phyloP scores from a whole-genome alignment of 2,329 filamentous ascomycete genomes.

The Claviceps monticola region DNA sequence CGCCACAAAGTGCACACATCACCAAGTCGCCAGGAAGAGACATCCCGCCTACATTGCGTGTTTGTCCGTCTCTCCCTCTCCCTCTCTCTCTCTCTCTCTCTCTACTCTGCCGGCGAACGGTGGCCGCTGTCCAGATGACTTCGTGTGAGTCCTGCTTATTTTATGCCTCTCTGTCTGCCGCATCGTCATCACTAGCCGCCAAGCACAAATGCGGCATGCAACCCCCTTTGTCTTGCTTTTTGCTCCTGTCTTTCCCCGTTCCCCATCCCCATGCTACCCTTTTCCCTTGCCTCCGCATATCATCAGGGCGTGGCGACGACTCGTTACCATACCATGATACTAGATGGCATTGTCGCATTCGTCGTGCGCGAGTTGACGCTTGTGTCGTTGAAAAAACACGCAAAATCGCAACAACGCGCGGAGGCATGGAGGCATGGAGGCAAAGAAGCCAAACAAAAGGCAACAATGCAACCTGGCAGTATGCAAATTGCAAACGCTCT shows the following conservation, averaged over 20 bases:
- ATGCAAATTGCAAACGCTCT: too few relatives aligned
- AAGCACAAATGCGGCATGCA: background rate
- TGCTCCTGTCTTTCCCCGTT: background rate
- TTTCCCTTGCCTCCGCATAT: background rate
- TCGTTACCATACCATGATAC: background rate
- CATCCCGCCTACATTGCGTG: background rate
- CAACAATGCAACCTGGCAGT: too few relatives aligned
- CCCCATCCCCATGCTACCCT: background rate
- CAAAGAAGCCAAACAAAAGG: too few relatives aligned
- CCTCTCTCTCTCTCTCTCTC: background rate
- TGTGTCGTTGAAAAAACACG: too few relatives aligned
- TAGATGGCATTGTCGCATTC: too few relatives aligned
- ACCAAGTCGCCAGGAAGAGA: background rate
- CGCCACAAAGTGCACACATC: background rate
- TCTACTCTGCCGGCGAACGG: background rate
- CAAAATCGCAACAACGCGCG: too few relatives aligned
- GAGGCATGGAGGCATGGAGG: too few relatives aligned
- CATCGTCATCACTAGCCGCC: background rate
- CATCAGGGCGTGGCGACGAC: background rate
- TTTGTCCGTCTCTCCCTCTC: background rate
- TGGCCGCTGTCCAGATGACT: background rate
- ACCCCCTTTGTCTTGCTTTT: background rate
- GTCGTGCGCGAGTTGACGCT: too few relatives aligned
- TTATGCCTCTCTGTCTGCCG: background rate
- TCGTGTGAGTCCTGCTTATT: conserved; percentile 1